Percentiles rank a stretch among this genome's conserved stretches.
phyloP scores from a whole-genome alignment of 2,329 filamentous ascomycete species.

The Dichotomopilus funicola region DNA sequence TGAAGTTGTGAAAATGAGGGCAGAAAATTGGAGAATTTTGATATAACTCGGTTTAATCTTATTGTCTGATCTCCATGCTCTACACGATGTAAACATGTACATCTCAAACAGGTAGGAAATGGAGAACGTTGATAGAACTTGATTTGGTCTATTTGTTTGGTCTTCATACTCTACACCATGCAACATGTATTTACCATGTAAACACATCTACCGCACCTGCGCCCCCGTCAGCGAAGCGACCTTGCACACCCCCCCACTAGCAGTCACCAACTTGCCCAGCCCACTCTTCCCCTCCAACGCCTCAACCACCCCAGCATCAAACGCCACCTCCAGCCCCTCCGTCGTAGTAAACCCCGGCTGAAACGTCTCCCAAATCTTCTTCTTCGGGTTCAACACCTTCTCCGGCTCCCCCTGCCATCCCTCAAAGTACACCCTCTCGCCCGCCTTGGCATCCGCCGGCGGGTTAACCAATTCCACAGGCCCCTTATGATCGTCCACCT shows the following conservation, averaged over 20 bases:
- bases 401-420: constrained; percentile 93
- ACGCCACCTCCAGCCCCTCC: constrained; percentile 71
- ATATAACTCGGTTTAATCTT: too few species aligned
- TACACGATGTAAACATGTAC: too few species aligned
- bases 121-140: too few species aligned
- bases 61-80: too few species aligned
- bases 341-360: constrained; percentile 95
- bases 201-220: constrained; percentile 61
- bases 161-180: neutral
- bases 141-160: too few species aligned
- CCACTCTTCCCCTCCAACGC: constrained; percentile 63
- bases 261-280: constrained; percentile 64
- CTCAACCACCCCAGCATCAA: constrained; percentile 72
- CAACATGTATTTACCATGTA: neutral
- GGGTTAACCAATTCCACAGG: constrained; percentile 89
- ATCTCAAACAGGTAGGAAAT: too few species aligned
- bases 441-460: constrained; percentile 69
- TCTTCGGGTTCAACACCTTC: constrained; percentile 93
- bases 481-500: constrained; percentile 76
- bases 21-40: too few species aligned
- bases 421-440: constrained; percentile 87
- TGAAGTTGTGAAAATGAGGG: too few species aligned
- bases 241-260: constrained; percentile 71
- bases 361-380: constrained; percentile 97
- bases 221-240: constrained; percentile 76